These are phyloP conservation scores for Microthlaspi erraticum DNA, from an alignment of 345 rosid species.

Conservation along the genomic window DNA sequence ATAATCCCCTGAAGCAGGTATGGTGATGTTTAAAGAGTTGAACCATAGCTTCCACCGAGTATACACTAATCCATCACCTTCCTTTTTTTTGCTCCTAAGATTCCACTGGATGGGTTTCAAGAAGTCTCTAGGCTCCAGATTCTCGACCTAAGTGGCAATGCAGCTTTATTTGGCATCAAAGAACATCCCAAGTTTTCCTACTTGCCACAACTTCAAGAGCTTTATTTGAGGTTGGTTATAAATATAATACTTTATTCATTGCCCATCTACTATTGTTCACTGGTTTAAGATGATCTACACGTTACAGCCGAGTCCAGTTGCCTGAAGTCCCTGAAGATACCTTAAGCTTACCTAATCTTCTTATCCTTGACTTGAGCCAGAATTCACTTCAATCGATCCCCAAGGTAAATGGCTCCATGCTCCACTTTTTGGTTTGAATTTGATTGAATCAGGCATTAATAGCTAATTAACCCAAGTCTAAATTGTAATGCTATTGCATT, in stretches of 20 bases:
- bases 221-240: constrained; percentile 78
- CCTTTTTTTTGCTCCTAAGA: constrained; percentile 50
- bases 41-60: constrained; percentile 13
- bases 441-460: constrained; percentile 23
- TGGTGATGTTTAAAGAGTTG: not conserved
- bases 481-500: constrained; percentile 2
- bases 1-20: constrained; percentile 80
- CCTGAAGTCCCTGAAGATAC: constrained; percentile 69
- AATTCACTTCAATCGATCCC: constrained; percentile 75
- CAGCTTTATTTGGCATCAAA: constrained; percentile 50
- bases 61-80: constrained; percentile 28
- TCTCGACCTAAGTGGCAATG: constrained; percentile 81
- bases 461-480: constrained; percentile 16
- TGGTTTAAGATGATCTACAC: constrained; percentile 24
- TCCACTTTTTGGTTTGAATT: constrained; percentile 15
- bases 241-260: constrained; percentile 2
- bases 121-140: constrained; percentile 71
- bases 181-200: constrained; percentile 65
- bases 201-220: constrained; percentile 77
- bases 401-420: constrained; percentile 47
- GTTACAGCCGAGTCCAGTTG: constrained; percentile 72
- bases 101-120: constrained; percentile 77
- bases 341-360: constrained; percentile 60
- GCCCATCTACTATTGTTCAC: not conserved
- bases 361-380: constrained; percentile 80